Base-by-base conservation (phyloP, 257 asterid species). In the Cinchona pubescens region DNA sequence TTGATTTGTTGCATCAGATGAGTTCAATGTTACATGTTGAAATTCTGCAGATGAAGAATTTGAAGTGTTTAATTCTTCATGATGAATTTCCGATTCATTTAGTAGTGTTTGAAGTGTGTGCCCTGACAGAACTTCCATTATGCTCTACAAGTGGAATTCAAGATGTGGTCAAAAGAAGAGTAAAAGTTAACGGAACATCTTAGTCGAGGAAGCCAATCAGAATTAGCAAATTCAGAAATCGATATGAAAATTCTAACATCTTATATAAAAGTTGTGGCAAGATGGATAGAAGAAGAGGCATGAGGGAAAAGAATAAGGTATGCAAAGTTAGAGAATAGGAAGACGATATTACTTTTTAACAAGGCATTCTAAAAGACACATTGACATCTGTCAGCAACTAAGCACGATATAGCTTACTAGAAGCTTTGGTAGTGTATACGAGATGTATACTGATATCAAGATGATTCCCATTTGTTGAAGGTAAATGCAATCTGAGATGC, bases 11-110 rank as follows among this genome's bases (percentile, higher is more conserved):
- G 48, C 23, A 75, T 78, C 56, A 80, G 93, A 86, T 75, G 87
- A 85, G 82, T 87, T 89, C 76, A 79, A 79, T 73, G 85, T 76
- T 78, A 72, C 61, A 51, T 70, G 85, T 67, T 79, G 93, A 67
- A 69, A 82, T 76, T 63, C 89, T 53, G 75, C 67, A n/a, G 46
- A 71, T 56, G 61, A 12, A 48, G 81, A 64, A 13, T 42, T 40
- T 60, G 85, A 78, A 77, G 79, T 34, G 76, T 84, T 77, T n/a
- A 45, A 55, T 21, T 6, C 59, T 21, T 78, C 76, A 42, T 56
- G 70, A 3, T 71, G 80, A 78, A 61, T 80, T 75, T 78, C 77
- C 7, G 81, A n/a, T 71, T n/a, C n/a, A n/a, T n/a, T 88, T 80
- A 56, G 83, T 67, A 78, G 88, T 69, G 77, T 83, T 80, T 19